Base-by-base conservation (phyloP, 305 asterid genomes). In the Salvia sclarea region DNA sequence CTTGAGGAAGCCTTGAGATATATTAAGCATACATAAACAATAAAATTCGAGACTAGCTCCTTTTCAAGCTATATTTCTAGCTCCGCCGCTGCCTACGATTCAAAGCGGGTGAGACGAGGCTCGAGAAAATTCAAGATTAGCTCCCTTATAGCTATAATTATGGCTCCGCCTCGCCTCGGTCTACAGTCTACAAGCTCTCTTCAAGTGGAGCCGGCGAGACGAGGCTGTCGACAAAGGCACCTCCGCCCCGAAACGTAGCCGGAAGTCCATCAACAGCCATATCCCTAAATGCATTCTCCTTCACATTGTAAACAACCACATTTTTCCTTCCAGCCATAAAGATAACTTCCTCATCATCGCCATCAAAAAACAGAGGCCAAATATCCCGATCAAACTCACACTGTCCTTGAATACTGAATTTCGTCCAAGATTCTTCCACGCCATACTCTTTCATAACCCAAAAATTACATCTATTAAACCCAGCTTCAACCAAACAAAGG, bases 391-490 rank as follows among this genome's bases (percentile, higher is more conserved):
- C 76, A 40, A 18, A 24, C 9, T 20, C 58, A 35, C 4, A 11
- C 18, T 64, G 72, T 3, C 25, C 25, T 37, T 20, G 60, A 21
- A 71, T 18, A 3, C 16, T 53, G 5, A 73, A 21, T 52, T 52
- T 72, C 1, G 35, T 64, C 90, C 90, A 87, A 16, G 85, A 84
- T 1, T 75, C 79, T 6, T 16, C 70, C 41, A 76, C 54, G 2
- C 87, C 85, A 41, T 85, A 85, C 57, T 80, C 80, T 57, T 80
- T 76, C 89, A 87, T 83, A n/a, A 80, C 54, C 91, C 91, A 87
- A 64, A 83, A 20, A 49, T 77, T 82, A 5, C 56, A 20, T 6
- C 5, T 24, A 11, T 21, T 11, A 4, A 18, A 31, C 1, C 12
- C 5, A 54, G 30, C 41, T 28, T 74, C 79, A 28, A 74, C 25